Evolutionary conservation across 2,329 filamentous ascomycete species (phyloP), one percentile per base, ranked within the genome.

Genomic region (Apiospora phragmitis): DNA sequence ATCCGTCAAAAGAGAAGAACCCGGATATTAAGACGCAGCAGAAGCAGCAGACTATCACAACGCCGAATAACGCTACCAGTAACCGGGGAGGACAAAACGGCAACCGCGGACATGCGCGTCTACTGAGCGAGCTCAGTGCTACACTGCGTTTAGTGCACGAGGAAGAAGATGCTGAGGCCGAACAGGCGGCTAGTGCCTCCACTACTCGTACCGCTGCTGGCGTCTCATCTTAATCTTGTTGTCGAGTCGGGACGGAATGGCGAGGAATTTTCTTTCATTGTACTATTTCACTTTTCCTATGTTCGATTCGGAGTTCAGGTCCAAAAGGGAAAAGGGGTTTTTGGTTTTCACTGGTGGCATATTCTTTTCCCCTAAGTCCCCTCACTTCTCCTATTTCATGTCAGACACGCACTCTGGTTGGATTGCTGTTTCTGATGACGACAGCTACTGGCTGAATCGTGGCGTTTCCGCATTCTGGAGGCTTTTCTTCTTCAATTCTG

Each of bases 101-200:
- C 21, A 11, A 62, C 18, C 55, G 32, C 55, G 55, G 55, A 62
- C 55, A 62, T 7, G 65, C 65, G 14, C 65, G 65, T 7, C 41
- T 67, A 16, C 35, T 70, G 32, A 59, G 41, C 29, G 65, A 59
- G 21, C 59, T 70, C 65, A 70, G 69, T 29, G 35, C 51, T 5
- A 59, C 65, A 21, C 38, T 70, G 32, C 43, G 24, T 9, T 11
- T 68, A 8, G 69, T 67, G 14, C 51, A 66, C 4, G 68, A 65
- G 68, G 68, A 69, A 38, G 55, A 62, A 35, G 55, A 62, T 38
- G 55, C 55, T 6, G 55, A 9, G 1, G 29, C 55, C 32, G 55
- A 62, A 16, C 29, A 62, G 21, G 55, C 55, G n/a, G 21, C 55
- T 2, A 62, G 29, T 38, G 55, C 21, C 9, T 18, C 21, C 55